A percentile compares a stretch with the other conserved stretches of the same genome.
Conservation (phyloP, 2,329 filamentous ascomycete species). For the Fusarium caatingaense region DNA sequence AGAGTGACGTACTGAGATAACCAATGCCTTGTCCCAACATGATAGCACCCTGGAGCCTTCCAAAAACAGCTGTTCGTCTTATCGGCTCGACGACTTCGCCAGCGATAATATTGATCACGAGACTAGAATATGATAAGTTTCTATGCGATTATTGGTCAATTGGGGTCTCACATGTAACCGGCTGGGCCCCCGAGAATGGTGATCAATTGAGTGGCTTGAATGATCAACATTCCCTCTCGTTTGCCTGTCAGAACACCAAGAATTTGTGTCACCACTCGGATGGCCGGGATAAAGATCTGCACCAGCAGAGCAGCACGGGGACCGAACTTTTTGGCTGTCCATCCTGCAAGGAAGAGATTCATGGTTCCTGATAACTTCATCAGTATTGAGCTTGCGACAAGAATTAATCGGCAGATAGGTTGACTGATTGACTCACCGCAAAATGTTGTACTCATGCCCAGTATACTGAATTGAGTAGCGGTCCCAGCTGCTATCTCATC, state of each 20-base stretch:
- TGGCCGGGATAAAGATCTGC: slow-evolving; percentile 72
- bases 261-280: slow-evolving; percentile 72
- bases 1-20: slow-evolving; percentile 61
- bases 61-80: slow-evolving; percentile 72
- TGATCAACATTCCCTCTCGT: slow-evolving; percentile 72
- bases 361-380: slow-evolving; percentile 40
- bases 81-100: slow-evolving; percentile 71
- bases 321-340: slow-evolving; percentile 73
- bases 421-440: slow-evolving; percentile 64
- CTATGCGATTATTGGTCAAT: fast-evolving
- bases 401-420: no score
- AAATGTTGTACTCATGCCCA: slow-evolving; percentile 74
- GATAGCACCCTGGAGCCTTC: slow-evolving; percentile 72
- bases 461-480: slow-evolving; percentile 70
- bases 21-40: slow-evolving; percentile 75
- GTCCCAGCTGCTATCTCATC: slow-evolving; percentile 73
- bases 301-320: slow-evolving; percentile 71
- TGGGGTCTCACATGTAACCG: slow-evolving; percentile 66
- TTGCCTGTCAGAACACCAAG: slow-evolving; percentile 72
- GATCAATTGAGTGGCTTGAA: slow-evolving; percentile 75
- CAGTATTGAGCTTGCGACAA: no score
- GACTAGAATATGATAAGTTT: slow-evolving; percentile 45
- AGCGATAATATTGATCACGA: slow-evolving; percentile 75
- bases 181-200: slow-evolving; percentile 75
- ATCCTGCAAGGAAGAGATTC: slow-evolving; percentile 71